Evolutionary conservation across 768 basidiomycete species (phyloP), one percentile per base, ranked within the genome.

Genomic region (Lactarius sanguifluus): DNA sequence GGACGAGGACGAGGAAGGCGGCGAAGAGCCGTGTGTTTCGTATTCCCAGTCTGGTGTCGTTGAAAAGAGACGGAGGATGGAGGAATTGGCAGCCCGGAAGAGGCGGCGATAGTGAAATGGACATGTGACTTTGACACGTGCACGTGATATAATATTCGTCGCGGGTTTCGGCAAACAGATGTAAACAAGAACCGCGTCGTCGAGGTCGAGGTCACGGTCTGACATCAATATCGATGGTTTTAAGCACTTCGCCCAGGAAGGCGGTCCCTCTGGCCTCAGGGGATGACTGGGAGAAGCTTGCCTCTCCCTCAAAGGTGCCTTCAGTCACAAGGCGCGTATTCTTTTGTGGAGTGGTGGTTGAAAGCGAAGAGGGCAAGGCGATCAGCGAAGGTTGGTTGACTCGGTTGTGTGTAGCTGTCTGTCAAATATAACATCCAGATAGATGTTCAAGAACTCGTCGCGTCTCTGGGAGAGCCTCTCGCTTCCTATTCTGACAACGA

Each of bases 321-420:
- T 75, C 78, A 59, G 71, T 85, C 69, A 95, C 90, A 7, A 88
- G 83, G 75, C 89, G 94, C 74, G 91, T 89, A 30, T 96, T 96
- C 76, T 90, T 90, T 74, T 92, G 91, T 73, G 92, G 91, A 54
- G 91, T 96, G 23, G 91, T 96, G 16, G 88, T 96, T 36, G 94
- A 97, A 78, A 87, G 86, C 60, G 89, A 89, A 69, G 82, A 85
- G 69, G 90, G 89, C 7, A 83, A 80, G 71, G 81, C 85, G 65
- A 82, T 91, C 59, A 82, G 86, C 45, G 85, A 87, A 76, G 90
- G 91, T 87, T 75, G 73, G 76, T 75, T 10, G 25, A 28, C 16
- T 56, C 57, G 30, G 34, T 12, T 58, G n/a, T 23, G 13, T 62
- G 41, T 57, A 38, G 8, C 18, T 32, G 32, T 57, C 36, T 38